Evolutionary conservation across 78 protist species (phyloP).

Genomic region (Planoprotostelium fungivorum): DNA sequence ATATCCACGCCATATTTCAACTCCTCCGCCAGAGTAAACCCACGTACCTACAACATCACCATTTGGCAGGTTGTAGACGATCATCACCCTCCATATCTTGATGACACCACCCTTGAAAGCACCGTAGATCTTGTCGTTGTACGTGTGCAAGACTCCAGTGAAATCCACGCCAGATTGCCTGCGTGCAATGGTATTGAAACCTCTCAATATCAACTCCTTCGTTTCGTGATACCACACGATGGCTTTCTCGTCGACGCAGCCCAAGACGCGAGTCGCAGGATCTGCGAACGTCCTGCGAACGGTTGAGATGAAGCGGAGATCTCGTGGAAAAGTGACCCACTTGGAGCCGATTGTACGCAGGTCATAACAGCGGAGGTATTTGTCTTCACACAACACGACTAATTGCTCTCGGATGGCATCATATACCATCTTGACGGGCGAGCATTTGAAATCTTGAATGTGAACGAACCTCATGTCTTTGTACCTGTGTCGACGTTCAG

Average conservation of each 20-base stretch:
- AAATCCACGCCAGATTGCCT: not conserved
- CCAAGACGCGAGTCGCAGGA: not conserved
- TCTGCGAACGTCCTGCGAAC: not conserved
- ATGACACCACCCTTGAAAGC: not conserved
- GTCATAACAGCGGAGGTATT: not conserved
- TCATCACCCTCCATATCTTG: not conserved
- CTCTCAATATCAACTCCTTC: not conserved
- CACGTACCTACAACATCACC: not conserved
- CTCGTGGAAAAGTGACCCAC: not conserved
- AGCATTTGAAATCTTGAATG: not conserved
- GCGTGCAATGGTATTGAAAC: not conserved
- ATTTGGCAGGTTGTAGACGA: not conserved
- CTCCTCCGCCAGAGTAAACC: not conserved
- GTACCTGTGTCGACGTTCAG: not conserved
- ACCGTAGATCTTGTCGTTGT: not conserved
- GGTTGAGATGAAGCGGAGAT: not conserved
- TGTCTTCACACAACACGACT: not conserved
- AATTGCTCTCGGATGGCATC: not conserved
- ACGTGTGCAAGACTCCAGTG: not conserved
- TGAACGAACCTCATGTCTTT: not conserved
- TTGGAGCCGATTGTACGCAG: not conserved
- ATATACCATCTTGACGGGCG: not conserved
- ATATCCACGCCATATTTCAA: not conserved
- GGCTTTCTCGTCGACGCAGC: not conserved
- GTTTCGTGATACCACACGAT: not conserved